phyloP scores from a whole-genome alignment of 2,329 filamentous ascomycete genomes.

The Phaeoacremonium minimum region DNA sequence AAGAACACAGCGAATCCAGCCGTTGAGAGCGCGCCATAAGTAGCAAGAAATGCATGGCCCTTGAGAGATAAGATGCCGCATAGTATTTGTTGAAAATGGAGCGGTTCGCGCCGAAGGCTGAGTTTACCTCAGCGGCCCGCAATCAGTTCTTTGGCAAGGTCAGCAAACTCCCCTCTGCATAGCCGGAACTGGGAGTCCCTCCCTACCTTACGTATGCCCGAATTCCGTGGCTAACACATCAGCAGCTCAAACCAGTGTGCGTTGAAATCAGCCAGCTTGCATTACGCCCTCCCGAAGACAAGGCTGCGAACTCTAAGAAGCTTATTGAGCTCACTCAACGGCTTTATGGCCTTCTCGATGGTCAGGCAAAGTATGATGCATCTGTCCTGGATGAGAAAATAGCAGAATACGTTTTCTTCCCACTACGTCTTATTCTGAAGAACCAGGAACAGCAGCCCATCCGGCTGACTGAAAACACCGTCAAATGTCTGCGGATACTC shows the following conservation, averaged over 20 bases:
- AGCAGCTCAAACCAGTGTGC: constrained; percentile 59
- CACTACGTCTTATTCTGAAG: constrained; percentile 80
- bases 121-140: constrained; percentile 15
- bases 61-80: too few species aligned
- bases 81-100: too few species aligned
- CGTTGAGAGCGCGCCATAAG: too few species aligned
- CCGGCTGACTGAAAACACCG: constrained; percentile 67
- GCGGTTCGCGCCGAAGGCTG: constrained; percentile 5
- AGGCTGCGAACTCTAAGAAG: constrained; percentile 31
- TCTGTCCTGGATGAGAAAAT: constrained; percentile 70
- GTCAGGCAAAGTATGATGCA: constrained; percentile 36
- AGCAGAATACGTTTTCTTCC: constrained; percentile 93
- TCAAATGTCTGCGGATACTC: constrained; percentile 71
- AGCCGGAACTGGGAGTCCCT: too few species aligned
- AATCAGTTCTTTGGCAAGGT: constrained; percentile 20
- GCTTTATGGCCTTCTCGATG: constrained; percentile 40
- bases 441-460: constrained; percentile 68
- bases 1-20: too few species aligned
- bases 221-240: too few species aligned
- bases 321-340: constrained; percentile 40
- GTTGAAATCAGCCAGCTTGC: constrained; percentile 55
- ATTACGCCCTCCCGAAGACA: constrained; percentile 39
- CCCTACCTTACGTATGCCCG: too few species aligned
- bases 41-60: too few species aligned
- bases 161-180: too few species aligned